Percentiles rank a stretch among this genome's conserved stretches.
phyloP scores from a whole-genome alignment of 495 filamentous ascomycete species.

The Neurospora sp. region DNA sequence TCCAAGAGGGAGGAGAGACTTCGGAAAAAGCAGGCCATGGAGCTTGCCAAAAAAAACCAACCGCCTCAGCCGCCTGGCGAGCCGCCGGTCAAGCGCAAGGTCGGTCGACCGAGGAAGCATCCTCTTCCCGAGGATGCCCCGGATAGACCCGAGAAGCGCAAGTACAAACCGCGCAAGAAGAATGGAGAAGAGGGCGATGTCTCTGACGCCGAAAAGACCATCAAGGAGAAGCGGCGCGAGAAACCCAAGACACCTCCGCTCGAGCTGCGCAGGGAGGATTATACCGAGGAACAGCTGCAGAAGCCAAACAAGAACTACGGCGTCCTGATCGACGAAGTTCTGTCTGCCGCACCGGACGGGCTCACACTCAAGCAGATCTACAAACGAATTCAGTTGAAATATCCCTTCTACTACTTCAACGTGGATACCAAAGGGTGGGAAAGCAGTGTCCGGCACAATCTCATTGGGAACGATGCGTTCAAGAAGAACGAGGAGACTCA shows the following conservation, averaged over 20 bases:
- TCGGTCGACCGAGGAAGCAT: slow-evolving; percentile 45
- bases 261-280: slow-evolving; percentile 58
- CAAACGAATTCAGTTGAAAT: slow-evolving; percentile 72
- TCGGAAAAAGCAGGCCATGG: slow-evolving; percentile 51
- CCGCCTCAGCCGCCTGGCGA: slow-evolving; percentile 35
- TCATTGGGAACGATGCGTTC: slow-evolving; percentile 82
- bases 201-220: slow-evolving; percentile 34
- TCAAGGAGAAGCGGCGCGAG: slow-evolving; percentile 49
- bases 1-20: slow-evolving; percentile 71
- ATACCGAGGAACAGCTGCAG: slow-evolving; percentile 72
- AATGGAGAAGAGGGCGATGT: slow-evolving; percentile 40
- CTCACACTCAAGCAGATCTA: slow-evolving; percentile 93
- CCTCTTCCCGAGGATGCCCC: slow-evolving; percentile 44
- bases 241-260: slow-evolving; percentile 52
- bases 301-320: slow-evolving; percentile 85
- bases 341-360: slow-evolving; percentile 60
- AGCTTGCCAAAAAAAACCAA: slow-evolving; percentile 36
- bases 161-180: slow-evolving; percentile 68
- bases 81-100: slow-evolving; percentile 47
- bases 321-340: slow-evolving; percentile 79
- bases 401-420: slow-evolving; percentile 82
- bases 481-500: slow-evolving; percentile 60
- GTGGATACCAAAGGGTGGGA: slow-evolving; percentile 84
- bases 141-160: slow-evolving; percentile 59
- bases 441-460: slow-evolving; percentile 91